These are phyloP conservation scores for Chalara sp. DNA, from an alignment of 2,329 filamentous ascomycete genomes.

Conservation along the genomic window DNA sequence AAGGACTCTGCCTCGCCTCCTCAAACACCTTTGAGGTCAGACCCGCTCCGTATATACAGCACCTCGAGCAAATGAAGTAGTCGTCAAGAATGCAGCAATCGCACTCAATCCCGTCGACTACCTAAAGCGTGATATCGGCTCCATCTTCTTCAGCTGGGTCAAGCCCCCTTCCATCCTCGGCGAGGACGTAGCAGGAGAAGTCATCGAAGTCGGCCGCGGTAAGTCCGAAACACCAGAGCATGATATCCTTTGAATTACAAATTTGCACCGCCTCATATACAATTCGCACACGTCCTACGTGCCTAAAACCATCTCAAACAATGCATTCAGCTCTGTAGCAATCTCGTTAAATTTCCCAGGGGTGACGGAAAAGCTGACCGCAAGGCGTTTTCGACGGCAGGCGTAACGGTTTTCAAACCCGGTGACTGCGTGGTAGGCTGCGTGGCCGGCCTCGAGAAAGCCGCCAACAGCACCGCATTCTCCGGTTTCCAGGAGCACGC, in stretches of 20 bases:
- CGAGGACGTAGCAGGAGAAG: slow-evolving; percentile 47
- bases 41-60: background rate
- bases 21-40: too few relatives aligned
- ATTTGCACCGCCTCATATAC: too few relatives aligned
- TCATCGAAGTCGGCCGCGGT: slow-evolving; percentile 40
- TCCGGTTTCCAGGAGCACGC: background rate
- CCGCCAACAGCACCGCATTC: background rate
- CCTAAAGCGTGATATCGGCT: slow-evolving; percentile 3
- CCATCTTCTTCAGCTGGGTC: slow-evolving; percentile 8
- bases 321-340: too few relatives aligned
- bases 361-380: too few relatives aligned
- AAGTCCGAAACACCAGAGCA: too few relatives aligned
- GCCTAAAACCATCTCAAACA: too few relatives aligned
- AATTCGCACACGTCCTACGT: too few relatives aligned
- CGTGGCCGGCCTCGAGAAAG: slow-evolving; percentile 24
- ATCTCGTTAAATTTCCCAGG: too few relatives aligned
- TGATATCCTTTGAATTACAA: too few relatives aligned
- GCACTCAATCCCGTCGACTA: slow-evolving; percentile 3
- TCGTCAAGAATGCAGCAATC: slow-evolving; percentile 30
- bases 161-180: slow-evolving; percentile 33
- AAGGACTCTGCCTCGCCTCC: too few relatives aligned
- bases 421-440: slow-evolving; percentile 42
- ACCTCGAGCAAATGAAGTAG: slow-evolving; percentile 27
- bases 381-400: too few relatives aligned
- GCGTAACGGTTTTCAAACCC: slow-evolving; percentile 33